Base-by-base conservation (phyloP, 306 rosid species). In the Gleditsia sinensis region DNA sequence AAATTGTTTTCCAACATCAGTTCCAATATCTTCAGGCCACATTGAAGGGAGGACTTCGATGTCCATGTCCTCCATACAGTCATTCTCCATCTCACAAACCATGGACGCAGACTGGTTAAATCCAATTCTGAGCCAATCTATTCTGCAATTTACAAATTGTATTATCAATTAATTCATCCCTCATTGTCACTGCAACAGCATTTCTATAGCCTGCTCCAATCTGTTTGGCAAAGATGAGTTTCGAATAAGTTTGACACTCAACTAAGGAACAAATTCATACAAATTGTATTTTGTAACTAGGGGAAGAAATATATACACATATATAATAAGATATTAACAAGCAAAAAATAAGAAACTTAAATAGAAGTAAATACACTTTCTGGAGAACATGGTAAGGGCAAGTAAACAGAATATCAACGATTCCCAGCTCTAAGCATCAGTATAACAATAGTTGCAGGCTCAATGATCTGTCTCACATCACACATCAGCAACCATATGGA, bases 1-100 rank as follows among this genome's bases (percentile, higher is more conserved):
- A 75, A 95, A 95, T 70, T 92, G 96, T 67, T 88, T 95, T 7
- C 95, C 93, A 40, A 69, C 89, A 53, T 92, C 92, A n/a, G 80
- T 75, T 55, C 87, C 89, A 48, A 92, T 83, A 72, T 95, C 99
- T 69, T 95, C 99, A 10, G 98, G 99, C 99, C 99, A 95, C 99
- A 95, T 92, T 11, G 99, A 95, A 75, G 93, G 70, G 34, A 94
- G 89, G 80, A 56, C 81, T 78, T 93, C 99, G 39, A 88, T 75
- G 46, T 87, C 97, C 97, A 87, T 88, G 53, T 92, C 99, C 66
- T 95, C 97, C 42, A 88, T 82, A 67, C 65, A 83, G 14, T 86
- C 89, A 45, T 78, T 76, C 78, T 90, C 99, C 97, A 90, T 90
- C 80, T 92, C 96, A 73, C 92, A 86, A 80, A 87, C 99, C 98